phyloP scores from a whole-genome alignment of 73 alveolate species.

The Paramecium bursaria region DNA sequence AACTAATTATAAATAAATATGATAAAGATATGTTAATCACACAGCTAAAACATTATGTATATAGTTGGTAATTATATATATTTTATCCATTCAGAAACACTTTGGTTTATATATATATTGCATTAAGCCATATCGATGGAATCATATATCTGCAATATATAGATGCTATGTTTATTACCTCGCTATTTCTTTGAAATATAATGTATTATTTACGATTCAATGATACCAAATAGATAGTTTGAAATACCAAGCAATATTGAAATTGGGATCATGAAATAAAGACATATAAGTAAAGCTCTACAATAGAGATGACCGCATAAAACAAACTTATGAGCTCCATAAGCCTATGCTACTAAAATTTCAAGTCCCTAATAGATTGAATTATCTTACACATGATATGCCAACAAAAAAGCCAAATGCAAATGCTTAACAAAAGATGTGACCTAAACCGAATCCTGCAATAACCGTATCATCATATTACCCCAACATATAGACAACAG shows the following conservation, averaged over 20 bases:
- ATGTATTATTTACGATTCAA: not conserved
- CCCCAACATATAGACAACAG: not conserved
- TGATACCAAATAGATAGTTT: too few relatives aligned
- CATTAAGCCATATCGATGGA: too few relatives aligned
- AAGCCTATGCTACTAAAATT: conserved; percentile 46
- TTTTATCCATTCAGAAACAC: conserved; percentile 20
- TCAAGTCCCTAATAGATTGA: not conserved
- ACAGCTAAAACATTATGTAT: not conserved
- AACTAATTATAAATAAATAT: not conserved
- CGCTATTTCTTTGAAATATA: too few relatives aligned
- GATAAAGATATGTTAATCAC: not conserved
- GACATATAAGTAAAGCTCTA: conserved; percentile 12
- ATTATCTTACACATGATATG: not conserved
- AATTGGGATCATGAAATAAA: conserved; percentile 9
- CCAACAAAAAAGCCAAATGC: conserved; percentile 22
- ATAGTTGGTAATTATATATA: conserved; percentile 22
- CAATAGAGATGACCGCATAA: conserved; percentile 39
- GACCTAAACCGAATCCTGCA: conserved; percentile 34
- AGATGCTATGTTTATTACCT: too few relatives aligned
- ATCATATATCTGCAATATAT: too few relatives aligned
- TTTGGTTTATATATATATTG: too few relatives aligned
- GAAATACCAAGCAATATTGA: not conserved
- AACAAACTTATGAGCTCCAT: conserved; percentile 12
- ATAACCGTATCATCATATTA: not conserved
- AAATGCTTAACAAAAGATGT: conserved; percentile 3